phyloP scores from a whole-genome alignment of 257 asterid genomes.

The Primulina tabacum region DNA sequence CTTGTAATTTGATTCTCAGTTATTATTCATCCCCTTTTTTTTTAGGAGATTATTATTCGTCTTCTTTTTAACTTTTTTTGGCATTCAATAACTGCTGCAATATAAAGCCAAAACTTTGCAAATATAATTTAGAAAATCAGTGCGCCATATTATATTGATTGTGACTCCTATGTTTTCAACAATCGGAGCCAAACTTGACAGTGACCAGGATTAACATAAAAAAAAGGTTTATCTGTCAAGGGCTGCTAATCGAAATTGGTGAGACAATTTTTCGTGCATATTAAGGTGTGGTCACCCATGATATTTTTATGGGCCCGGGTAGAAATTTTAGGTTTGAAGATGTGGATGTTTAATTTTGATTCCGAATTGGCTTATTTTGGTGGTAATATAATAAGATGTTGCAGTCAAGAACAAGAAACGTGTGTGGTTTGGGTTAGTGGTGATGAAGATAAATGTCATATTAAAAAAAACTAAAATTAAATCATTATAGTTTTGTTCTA shows the following conservation, averaged over 20 bases:
- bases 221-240: constrained; percentile 20
- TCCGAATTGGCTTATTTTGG: background rate
- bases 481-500: no score
- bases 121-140: constrained; percentile 10
- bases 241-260: constrained; percentile 16
- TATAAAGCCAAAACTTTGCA: background rate
- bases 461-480: no score
- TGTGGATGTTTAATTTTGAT: background rate
- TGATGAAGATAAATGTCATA: background rate
- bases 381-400: background rate
- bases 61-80: no score
- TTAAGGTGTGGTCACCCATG: constrained; percentile 25
- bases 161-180: background rate
- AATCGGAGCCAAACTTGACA: constrained; percentile 32
- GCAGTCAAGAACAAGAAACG: background rate
- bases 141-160: constrained; percentile 13
- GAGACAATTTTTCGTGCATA: background rate
- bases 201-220: constrained; percentile 19
- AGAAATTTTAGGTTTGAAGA: background rate
- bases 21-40: no score
- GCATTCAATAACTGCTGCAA: background rate
- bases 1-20: no score
- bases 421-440: background rate
- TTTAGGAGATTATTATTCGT: no score
- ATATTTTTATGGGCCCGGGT: constrained; percentile 25